These are phyloP conservation scores for Cudoniella acicularis DNA, from an alignment of 495 filamentous ascomycete genomes.

Conservation along the genomic window DNA sequence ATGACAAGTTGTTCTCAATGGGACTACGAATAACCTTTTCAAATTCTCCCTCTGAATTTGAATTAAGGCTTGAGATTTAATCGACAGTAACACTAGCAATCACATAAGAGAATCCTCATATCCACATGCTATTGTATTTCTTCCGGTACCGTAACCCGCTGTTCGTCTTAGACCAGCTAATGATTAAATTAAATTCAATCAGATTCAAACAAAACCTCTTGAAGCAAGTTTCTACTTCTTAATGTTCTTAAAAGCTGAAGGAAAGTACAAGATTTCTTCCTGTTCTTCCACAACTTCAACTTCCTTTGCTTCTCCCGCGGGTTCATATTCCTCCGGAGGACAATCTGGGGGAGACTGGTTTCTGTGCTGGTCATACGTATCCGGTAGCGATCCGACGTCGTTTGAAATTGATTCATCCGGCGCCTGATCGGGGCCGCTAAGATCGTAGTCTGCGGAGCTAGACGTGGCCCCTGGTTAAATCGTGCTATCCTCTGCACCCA, in stretches of 20 bases:
- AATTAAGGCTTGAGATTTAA: too few relatives aligned
- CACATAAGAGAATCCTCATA: too few relatives aligned
- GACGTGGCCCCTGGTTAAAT: constrained; percentile 1
- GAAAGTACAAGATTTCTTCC: background rate
- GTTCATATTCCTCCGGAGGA: too few relatives aligned
- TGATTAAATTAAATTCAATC: background rate
- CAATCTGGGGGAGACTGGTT: constrained; percentile 4
- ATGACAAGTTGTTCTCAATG: too few relatives aligned
- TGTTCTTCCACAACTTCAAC: background rate
- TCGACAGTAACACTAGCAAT: too few relatives aligned
- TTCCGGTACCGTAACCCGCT: background rate
- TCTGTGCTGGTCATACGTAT: constrained; percentile 12
- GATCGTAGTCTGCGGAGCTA: constrained; percentile 3
- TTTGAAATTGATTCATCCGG: constrained; percentile 1
- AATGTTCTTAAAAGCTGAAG: background rate
- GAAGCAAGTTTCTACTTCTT: constrained; percentile 3
- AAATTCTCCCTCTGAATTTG: too few relatives aligned
- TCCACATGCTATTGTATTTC: background rate
- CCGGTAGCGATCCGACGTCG: background rate
- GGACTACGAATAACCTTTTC: too few relatives aligned
- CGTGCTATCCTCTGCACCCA: constrained; percentile 17
- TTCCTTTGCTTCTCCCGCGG: background rate
- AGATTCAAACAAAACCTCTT: constrained; percentile 1
- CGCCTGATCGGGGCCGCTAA: constrained; percentile 2
- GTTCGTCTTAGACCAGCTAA: too few relatives aligned